Evolutionary conservation across 768 basidiomycete genomes (phyloP).

Genomic region (Chalciporus piperatus): DNA sequence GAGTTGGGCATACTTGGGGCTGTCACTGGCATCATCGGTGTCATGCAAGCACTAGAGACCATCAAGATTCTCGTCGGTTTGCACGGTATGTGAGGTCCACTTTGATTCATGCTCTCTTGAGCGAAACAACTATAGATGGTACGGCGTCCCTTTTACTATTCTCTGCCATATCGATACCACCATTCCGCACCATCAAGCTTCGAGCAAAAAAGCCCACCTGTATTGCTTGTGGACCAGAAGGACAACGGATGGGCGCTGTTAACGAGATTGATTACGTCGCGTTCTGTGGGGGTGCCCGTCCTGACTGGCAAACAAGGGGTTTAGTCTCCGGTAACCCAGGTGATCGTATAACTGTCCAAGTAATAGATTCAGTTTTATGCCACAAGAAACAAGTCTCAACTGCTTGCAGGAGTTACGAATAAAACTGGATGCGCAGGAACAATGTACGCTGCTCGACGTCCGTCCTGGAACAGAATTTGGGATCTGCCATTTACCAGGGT

Average conservation of each 20-base stretch:
- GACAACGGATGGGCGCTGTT: slow-evolving; percentile 43
- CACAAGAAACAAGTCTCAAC: not conserved
- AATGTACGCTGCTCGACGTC: slow-evolving; percentile 65
- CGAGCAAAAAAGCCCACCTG: slow-evolving; percentile 70
- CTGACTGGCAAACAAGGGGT: slow-evolving; percentile 64
- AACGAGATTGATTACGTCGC: slow-evolving; percentile 73
- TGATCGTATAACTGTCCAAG: slow-evolving; percentile 45
- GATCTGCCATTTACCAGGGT: slow-evolving; percentile 77
- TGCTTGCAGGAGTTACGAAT: slow-evolving; percentile 48
- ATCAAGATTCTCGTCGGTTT: slow-evolving; percentile 74
- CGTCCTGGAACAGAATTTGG: slow-evolving; percentile 77
- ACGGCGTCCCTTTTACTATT: slow-evolving; percentile 69
- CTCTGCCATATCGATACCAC: slow-evolving; percentile 63
- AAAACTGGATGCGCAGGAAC: slow-evolving; percentile 31
- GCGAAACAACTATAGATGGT: slow-evolving; percentile 40
- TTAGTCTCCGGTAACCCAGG: slow-evolving; percentile 39
- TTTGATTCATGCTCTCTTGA: not conserved
- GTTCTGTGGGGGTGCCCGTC: slow-evolving; percentile 75
- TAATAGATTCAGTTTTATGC: slow-evolving; percentile 17
- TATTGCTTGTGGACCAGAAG: slow-evolving; percentile 65
- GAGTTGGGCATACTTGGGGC: slow-evolving; percentile 86
- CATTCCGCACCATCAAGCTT: slow-evolving; percentile 84
- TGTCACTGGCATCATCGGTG: slow-evolving; percentile 88
- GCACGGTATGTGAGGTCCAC: slow-evolving; percentile 45
- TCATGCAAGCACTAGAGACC: slow-evolving; percentile 84